Conservation (phyloP, 1,139 yeast species). For the Geotrichum phurueaensis region DNA sequence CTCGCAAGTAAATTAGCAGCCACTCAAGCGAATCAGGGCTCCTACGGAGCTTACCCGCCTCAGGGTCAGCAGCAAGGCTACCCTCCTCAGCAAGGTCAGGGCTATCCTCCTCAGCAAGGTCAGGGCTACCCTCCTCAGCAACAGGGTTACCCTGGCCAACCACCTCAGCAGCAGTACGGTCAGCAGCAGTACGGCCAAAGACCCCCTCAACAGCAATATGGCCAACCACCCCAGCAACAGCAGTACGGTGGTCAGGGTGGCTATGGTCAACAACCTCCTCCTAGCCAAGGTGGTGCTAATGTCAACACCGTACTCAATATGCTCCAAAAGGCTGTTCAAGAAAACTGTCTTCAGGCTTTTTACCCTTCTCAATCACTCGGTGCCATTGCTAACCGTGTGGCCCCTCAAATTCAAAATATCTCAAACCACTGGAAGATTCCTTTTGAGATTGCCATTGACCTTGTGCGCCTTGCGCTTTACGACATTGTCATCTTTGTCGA, state of each 20-base stretch:
- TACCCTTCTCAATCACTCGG: constrained; percentile 31
- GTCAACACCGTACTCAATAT: neutral
- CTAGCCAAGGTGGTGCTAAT: neutral
- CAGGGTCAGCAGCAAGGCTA: constrained; percentile 6
- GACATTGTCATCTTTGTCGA: constrained; percentile 32
- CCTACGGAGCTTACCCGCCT: constrained; percentile 16
- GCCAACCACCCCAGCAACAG: constrained; percentile 12
- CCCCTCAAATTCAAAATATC: constrained; percentile 25
- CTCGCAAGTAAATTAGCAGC: constrained; percentile 19
- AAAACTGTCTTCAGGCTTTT: constrained; percentile 30
- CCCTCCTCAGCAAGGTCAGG: neutral
- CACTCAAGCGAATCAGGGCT: constrained; percentile 15
- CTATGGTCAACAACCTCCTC: neutral
- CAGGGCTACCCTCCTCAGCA: constrained; percentile 3
- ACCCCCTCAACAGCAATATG: constrained; percentile 16
- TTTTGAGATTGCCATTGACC: constrained; percentile 30
- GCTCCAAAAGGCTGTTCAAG: constrained; percentile 28
- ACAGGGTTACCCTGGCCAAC: constrained; percentile 12
- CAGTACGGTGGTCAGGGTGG: constrained; percentile 26
- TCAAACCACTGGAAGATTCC: constrained; percentile 30
- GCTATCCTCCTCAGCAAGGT: constrained; percentile 12
- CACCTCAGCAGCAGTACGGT: constrained; percentile 1
- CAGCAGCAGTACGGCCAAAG: constrained; percentile 5
- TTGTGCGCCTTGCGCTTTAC: constrained; percentile 31
- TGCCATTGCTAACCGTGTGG: constrained; percentile 26